Conservation (phyloP, 441 rosid species). For the Macaranga tanarius region DNA sequence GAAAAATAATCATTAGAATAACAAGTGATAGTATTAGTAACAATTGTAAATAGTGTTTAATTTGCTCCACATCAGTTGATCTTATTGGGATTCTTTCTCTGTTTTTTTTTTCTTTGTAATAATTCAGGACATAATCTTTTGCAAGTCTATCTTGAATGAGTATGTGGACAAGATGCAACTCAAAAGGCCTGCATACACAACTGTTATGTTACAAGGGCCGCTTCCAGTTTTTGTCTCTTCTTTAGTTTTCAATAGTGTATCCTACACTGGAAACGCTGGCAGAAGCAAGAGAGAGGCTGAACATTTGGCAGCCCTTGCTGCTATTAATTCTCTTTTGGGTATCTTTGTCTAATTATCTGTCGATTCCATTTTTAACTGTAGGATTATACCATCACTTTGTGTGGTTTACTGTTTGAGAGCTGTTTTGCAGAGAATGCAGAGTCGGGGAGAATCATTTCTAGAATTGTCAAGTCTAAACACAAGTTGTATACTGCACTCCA, state of each 20-base stretch:
- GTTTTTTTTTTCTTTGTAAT: background rate
- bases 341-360: background rate
- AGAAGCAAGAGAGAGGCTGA: slow-evolving; percentile 62
- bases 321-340: slow-evolving; percentile 49
- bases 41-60: no score
- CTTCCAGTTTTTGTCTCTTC: slow-evolving; percentile 40
- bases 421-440: slow-evolving; percentile 32
- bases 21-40: no score
- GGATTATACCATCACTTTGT: background rate
- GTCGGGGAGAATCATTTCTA: slow-evolving; percentile 25
- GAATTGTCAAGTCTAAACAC: slow-evolving; percentile 41
- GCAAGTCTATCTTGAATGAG: slow-evolving; percentile 56
- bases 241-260: slow-evolving; percentile 37
- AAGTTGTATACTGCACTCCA: slow-evolving; percentile 25
- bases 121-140: slow-evolving; percentile 40
- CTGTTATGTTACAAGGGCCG: slow-evolving; percentile 26
- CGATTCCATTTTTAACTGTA: background rate
- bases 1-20: no score
- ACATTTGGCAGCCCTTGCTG: slow-evolving; percentile 51
- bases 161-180: slow-evolving; percentile 41
- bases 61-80: no score
- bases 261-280: slow-evolving; percentile 37
- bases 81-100: background rate
- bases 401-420: slow-evolving; percentile 8
- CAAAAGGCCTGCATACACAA: slow-evolving; percentile 35